phyloP scores from a whole-genome alignment of 2,329 filamentous ascomycete genomes.

The Fusarium abutilonis region DNA sequence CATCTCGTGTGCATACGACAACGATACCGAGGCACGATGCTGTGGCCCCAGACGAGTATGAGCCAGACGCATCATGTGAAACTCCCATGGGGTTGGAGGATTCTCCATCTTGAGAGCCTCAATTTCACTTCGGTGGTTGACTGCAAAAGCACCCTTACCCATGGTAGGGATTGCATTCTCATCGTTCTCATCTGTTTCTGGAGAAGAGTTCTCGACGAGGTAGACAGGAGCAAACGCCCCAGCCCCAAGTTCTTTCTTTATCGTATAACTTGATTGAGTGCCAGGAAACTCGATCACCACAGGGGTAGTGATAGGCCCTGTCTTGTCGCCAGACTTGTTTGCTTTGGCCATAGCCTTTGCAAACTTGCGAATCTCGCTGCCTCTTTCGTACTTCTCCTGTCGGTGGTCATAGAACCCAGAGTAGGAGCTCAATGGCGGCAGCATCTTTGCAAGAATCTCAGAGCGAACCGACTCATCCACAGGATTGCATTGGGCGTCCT shows the following conservation, averaged over 20 bases:
- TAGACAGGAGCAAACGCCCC: constrained; percentile 97
- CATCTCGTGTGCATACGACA: constrained; percentile 87
- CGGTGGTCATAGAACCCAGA: constrained; percentile 82
- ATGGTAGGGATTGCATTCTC: constrained; percentile 61
- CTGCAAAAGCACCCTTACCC: constrained; percentile 70
- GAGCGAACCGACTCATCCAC: constrained; percentile 79
- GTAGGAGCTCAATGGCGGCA: constrained; percentile 78
- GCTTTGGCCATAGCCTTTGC: constrained; percentile 72
- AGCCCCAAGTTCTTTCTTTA: constrained; percentile 87
- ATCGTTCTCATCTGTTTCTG: constrained; percentile 57
- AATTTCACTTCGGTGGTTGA: constrained; percentile 65
- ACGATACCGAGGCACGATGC: constrained; percentile 76
- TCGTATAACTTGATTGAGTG: constrained; percentile 73
- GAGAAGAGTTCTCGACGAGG: constrained; percentile 78
- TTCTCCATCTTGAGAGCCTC: constrained; percentile 97
- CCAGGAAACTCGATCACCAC: constrained; percentile 75
- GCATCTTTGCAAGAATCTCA: constrained; percentile 77
- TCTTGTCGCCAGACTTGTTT: constrained; percentile 68
- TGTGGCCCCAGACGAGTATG: constrained; percentile 78
- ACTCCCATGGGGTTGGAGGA: constrained; percentile 91
- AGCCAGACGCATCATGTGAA: constrained; percentile 89
- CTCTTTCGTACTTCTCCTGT: constrained; percentile 70
- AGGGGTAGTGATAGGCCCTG: constrained; percentile 65
- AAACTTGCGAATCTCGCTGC: constrained; percentile 82
- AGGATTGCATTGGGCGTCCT: constrained; percentile 87